phyloP scores from a whole-genome alignment of 306 rosid species.

The Trifolium pratense region DNA sequence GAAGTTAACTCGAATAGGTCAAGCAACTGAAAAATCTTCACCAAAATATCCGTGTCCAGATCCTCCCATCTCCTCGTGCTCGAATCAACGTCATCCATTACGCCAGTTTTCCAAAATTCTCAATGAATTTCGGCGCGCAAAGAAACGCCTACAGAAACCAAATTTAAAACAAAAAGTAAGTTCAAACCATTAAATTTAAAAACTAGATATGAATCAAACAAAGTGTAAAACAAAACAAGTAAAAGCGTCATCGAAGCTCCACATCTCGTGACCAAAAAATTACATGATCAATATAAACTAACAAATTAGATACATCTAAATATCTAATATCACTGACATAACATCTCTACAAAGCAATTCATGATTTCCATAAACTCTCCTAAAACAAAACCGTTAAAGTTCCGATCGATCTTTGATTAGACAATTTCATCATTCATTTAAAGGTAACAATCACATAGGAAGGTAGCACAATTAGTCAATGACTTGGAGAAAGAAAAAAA shows the following conservation, averaged over 20 bases:
- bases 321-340: neutral
- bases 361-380: neutral
- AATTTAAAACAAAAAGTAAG: slow-evolving; percentile 31
- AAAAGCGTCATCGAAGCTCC: slow-evolving; percentile 2
- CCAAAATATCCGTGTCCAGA: slow-evolving; percentile 67
- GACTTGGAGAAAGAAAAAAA: too few relatives aligned
- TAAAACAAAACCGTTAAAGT: neutral
- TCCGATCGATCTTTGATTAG: neutral
- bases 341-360: slow-evolving; percentile 25
- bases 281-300: neutral
- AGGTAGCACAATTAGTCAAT: neutral
- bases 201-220: slow-evolving; percentile 18
- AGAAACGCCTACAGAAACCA: slow-evolving; percentile 39
- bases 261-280: neutral
- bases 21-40: slow-evolving; percentile 73
- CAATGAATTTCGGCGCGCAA: neutral
- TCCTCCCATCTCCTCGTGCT: slow-evolving; percentile 70
- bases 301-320: neutral
- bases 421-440: neutral
- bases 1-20: slow-evolving; percentile 64
- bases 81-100: slow-evolving; percentile 58
- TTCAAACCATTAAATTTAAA: slow-evolving; percentile 11
- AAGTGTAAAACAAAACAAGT: neutral
- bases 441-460: too few relatives aligned
- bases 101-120: slow-evolving; percentile 44